A percentile compares a stretch with the other conserved stretches of the same genome.
Evolutionary conservation across 768 basidiomycete genomes (phyloP).

Genomic region (Lentinula sp.): DNA sequence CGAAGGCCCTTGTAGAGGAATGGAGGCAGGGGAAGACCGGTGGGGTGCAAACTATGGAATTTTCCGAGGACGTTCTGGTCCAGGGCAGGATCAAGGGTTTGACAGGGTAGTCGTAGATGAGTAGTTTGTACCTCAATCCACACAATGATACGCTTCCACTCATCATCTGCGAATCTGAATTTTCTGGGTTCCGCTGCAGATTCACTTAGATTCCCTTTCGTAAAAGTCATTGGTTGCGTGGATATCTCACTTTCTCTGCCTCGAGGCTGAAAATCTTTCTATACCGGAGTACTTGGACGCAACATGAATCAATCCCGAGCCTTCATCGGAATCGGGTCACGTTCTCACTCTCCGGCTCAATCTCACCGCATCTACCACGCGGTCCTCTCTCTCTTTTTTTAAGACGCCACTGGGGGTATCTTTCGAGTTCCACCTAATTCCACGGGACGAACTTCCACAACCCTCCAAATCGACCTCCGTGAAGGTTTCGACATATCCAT

Average conservation of each 20-base stretch:
- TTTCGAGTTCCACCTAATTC: not conserved
- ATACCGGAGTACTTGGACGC: too few species aligned
- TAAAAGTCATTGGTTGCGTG: too few species aligned
- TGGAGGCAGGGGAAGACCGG: slow-evolving; percentile 36
- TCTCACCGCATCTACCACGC: not conserved
- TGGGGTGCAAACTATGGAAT: slow-evolving; percentile 19
- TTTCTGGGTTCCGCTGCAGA: too few species aligned
- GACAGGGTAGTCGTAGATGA: not conserved
- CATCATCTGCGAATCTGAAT: too few species aligned
- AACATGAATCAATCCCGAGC: too few species aligned
- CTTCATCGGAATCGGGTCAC: not conserved
- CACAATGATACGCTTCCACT: not conserved
- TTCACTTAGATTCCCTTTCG: too few species aligned
- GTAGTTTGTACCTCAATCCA: not conserved
- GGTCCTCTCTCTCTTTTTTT: not conserved
- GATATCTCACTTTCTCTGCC: not conserved
- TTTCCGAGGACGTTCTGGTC: slow-evolving; percentile 19
- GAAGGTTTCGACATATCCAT: too few species aligned
- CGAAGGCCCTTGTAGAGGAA: slow-evolving; percentile 52
- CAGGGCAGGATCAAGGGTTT: slow-evolving; percentile 11
- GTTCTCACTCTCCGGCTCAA: not conserved
- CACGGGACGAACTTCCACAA: not conserved
- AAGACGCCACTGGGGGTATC: not conserved
- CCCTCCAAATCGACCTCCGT: not conserved
- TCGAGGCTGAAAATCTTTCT: not conserved